Percentiles rank a stretch among this genome's conserved stretches.
These are phyloP conservation scores for Draba incana DNA, from an alignment of 345 rosid species.

Conservation along the genomic window DNA sequence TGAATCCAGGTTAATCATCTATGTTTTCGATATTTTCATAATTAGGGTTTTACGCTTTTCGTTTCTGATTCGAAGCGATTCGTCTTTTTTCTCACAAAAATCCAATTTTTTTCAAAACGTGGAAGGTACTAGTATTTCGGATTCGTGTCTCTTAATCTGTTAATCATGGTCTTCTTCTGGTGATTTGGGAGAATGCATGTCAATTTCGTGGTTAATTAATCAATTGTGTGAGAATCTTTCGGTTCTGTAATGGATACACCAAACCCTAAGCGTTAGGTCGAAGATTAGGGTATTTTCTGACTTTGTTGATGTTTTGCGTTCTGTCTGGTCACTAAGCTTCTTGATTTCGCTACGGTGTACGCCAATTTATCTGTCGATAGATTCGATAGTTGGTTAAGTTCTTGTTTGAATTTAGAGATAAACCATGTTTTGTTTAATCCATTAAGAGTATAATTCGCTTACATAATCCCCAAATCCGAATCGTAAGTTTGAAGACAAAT, in stretches of 20 bases:
- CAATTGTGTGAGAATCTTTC: background rate
- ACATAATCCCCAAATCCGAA: background rate
- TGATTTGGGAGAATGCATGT: background rate
- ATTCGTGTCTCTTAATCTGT: background rate
- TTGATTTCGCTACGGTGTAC: background rate
- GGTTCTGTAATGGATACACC: background rate
- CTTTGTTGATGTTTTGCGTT: background rate
- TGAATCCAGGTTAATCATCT: slow-evolving; percentile 17
- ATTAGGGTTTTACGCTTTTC: background rate
- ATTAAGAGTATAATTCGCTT: background rate
- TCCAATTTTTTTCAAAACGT: background rate
- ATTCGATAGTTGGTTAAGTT: background rate
- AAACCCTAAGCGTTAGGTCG: slow-evolving; percentile 1
- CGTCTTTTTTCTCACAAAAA: background rate
- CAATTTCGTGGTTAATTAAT: background rate
- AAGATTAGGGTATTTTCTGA: background rate
- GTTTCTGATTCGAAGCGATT: background rate
- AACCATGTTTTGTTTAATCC: background rate
- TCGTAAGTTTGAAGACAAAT: too few species aligned
- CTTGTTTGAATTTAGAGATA: background rate
- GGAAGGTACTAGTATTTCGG: background rate
- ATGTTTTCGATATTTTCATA: background rate
- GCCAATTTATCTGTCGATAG: background rate
- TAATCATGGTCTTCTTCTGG: background rate
- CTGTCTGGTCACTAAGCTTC: background rate